These are phyloP conservation scores for Nannizziopsis arthrosporioides DNA, from an alignment of 2,329 filamentous ascomycete species.

Conservation along the genomic window DNA sequence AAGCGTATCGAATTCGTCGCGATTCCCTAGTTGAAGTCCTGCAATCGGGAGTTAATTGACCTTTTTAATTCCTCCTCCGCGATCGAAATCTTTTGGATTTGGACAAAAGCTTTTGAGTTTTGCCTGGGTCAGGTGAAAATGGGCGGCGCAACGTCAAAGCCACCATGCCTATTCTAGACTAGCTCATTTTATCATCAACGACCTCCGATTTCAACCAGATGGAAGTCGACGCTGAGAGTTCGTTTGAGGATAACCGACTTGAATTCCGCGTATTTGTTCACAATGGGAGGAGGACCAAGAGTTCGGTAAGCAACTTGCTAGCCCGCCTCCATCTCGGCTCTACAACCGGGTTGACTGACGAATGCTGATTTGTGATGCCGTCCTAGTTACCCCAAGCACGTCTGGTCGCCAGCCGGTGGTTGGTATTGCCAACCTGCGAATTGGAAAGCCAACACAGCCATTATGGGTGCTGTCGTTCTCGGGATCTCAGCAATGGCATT, in stretches of 20 bases:
- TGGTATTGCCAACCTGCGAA: conserved; percentile 94
- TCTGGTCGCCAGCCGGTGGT: conserved; percentile 96
- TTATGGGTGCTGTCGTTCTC: conserved; percentile 57
- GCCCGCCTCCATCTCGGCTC: conserved; percentile 11
- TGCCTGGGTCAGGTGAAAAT: conserved; percentile 10
- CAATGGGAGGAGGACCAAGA: conserved; percentile 67
- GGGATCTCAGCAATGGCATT: conserved; percentile 58
- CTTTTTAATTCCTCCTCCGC: conserved; percentile 2
- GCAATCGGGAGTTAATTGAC: not conserved
- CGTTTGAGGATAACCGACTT: conserved; percentile 10
- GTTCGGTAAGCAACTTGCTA: conserved; percentile 51
- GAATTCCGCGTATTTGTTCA: conserved; percentile 20
- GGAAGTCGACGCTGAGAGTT: conserved; percentile 12
- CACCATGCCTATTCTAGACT: not conserved
- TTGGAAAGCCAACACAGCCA: conserved; percentile 84
- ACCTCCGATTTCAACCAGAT: conserved; percentile 2
- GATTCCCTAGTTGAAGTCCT: conserved; percentile 5
- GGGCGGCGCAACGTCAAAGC: not conserved
- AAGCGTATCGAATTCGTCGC: not conserved
- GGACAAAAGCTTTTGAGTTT: conserved; percentile 7
- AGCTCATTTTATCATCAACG: not conserved
- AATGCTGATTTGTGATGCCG: conserved; percentile 4
- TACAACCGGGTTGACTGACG: conserved; percentile 11
- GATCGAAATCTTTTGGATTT: conserved; percentile 9
- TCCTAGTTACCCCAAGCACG: conserved; percentile 85